Evolutionary conservation across 2,329 filamentous ascomycete genomes (phyloP), one percentile per base, ranked within the genome.

Genomic region (Fusarium floridanum): DNA sequence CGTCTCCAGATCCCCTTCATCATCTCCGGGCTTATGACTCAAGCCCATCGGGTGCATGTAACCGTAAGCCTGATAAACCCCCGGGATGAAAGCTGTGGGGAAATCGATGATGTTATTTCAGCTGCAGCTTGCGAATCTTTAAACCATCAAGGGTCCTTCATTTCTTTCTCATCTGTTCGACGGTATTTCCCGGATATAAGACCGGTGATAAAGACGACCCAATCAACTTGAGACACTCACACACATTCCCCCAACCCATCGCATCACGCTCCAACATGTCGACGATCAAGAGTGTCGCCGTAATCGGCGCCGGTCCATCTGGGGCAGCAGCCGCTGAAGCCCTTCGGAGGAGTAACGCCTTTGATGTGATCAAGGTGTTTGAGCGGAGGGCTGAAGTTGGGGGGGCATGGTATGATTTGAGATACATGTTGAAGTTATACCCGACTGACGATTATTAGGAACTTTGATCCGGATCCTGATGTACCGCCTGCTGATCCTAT

Each of bases 261-360:
- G 17, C 27, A 20, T 53, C 48, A 32, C 48, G 16, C n/a, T 27
- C n/a, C 24, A 2, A 43, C 29, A 61, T 61, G 59, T 16, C 27
- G 2, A 32, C 41, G 2, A n/a, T 43, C 24, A 61, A 61, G 59
- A 61, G 62, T 2, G 62, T 65, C 24, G 62, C 62, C 62, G 62
- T 65, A 12, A 65, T 65, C 50, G 62, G 62, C 14, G 62, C 62
- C 16, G 62, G 62, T 20, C 62, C 62, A 14, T 57, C 48, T 32
- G 62, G 62, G 12, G 62, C 62, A 20, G 50, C 50, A 16, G 62
- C 62, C 6, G 29, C 62, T 3, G 62, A 65, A 11, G 62, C 62
- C 3, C 29, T 65, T 1, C 27, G 48, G n/a, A 29, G 48, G 41
- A 50, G 34, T 2, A 39, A 27, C 5, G 62, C 50, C 2, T 65